A percentile compares a stretch with the other conserved stretches of the same genome.
Evolutionary conservation across 768 basidiomycete genomes (phyloP).

Genomic region (Boletus rubescentipes): DNA sequence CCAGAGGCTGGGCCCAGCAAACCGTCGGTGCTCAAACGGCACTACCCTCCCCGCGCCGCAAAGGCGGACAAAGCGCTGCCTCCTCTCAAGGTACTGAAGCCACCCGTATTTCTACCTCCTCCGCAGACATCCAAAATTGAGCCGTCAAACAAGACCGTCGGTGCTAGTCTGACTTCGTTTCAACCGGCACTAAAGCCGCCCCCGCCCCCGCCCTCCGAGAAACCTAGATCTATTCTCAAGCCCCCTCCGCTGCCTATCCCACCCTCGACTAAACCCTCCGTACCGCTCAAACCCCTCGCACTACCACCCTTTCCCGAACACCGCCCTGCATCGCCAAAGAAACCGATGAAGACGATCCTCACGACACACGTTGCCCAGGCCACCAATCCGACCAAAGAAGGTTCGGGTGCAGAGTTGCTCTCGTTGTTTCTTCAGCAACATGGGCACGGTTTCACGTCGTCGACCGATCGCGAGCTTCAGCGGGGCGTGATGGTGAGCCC

Average conservation of each 20-base stretch:
- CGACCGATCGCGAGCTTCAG: conserved; percentile 37
- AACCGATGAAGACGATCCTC: conserved; percentile 48
- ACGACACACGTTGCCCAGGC: conserved; percentile 53
- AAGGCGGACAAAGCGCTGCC: background rate
- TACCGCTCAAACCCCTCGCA: conserved; percentile 24
- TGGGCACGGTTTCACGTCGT: conserved; percentile 35
- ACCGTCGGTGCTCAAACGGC: conserved; percentile 3
- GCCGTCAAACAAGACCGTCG: conserved; percentile 2
- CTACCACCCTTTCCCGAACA: conserved; percentile 28
- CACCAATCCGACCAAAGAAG: conserved; percentile 52
- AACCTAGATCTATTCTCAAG: conserved; percentile 27
- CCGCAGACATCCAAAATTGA: background rate
- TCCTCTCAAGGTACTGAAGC: conserved; percentile 18
- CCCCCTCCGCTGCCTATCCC: conserved; percentile 26
- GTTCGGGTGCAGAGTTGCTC: conserved; percentile 48
- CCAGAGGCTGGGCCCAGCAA: conserved; percentile 12
- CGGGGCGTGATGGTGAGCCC: conserved; percentile 62
- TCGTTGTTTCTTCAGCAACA: conserved; percentile 54
- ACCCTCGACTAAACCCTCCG: conserved; percentile 9
- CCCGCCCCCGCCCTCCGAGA: conserved; percentile 11
- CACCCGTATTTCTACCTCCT: conserved; percentile 11
- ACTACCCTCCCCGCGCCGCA: background rate
- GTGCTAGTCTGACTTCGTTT: background rate
- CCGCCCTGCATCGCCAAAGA: conserved; percentile 25
- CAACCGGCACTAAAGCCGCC: conserved; percentile 11